Base-by-base conservation (phyloP, 768 basidiomycete species). In the Pleurotus ostreatus region DNA sequence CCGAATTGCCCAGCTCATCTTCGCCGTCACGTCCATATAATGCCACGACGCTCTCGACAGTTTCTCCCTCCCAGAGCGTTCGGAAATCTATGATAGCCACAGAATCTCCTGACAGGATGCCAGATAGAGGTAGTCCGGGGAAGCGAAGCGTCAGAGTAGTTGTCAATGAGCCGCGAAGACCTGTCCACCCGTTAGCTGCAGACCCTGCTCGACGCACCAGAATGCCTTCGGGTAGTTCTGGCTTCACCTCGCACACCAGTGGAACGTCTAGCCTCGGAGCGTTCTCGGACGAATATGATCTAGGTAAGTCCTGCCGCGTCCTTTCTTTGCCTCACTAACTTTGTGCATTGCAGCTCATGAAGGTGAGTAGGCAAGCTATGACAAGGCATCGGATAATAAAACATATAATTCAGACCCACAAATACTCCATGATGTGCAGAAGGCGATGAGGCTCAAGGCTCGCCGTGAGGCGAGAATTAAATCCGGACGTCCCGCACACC, bases 401-500 rank as follows among this genome's bases (percentile, higher is more conserved):
- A 41, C n/a, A 16, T 11, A 18, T 43, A 34, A 22, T 40, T 46
- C 68, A 92, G 89, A 92, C 71, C 87, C 89, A n/a, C 78, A 78
- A 61, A 86, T 92, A 59, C 67, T 92, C 53, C 88, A 87, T 66
- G 90, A 92, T 59, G 88, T 92, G 5, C 87, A 91, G 61, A 82
- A 83, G 53, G 89, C 88, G 4, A 65, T 92, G 26, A 83, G 81
- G 56, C 70, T 89, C 51, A 90, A 91, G 68, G 85, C 88, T 23
- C 78, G 85, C 47, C 81, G 88, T 23, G 89, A 90, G 62, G 87
- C 87, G 49, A 83, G 88, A 41, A 65, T 81, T 26, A 71, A 70
- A 58, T 63, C 72, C 5, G 54, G 58, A 16, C 57, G 65, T 45
- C 57, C 61, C 13, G 57, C 64, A 30, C 61, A 62, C 55, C 65